phyloP scores from a whole-genome alignment of 345 rosid species.

The Psidium friedrichsthalianum region DNA sequence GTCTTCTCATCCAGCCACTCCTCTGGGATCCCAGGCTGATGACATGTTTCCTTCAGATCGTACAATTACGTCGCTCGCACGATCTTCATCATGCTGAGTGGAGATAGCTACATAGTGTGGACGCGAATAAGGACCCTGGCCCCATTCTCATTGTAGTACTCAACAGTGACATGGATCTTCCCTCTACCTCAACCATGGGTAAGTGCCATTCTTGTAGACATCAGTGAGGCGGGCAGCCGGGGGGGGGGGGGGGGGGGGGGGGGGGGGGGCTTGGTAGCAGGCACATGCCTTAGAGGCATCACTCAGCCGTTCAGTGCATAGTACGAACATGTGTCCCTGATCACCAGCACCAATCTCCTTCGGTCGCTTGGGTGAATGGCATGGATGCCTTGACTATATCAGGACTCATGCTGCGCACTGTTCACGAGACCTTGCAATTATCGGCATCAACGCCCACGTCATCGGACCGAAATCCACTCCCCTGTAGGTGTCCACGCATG shows the following conservation, averaged over 20 bases:
- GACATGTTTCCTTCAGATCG: constrained; percentile 52
- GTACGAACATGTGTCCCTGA: constrained; percentile 71
- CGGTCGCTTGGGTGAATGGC: constrained; percentile 55
- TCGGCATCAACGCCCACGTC: constrained; percentile 64
- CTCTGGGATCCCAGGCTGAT: constrained; percentile 63
- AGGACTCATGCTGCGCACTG: constrained; percentile 68
- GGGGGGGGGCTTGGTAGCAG: constrained; percentile 69
- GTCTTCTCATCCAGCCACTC: constrained; percentile 75
- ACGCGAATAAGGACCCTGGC: constrained; percentile 44
- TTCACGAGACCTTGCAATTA: constrained; percentile 58
- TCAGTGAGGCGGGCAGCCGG: constrained; percentile 66
- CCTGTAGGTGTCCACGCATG: constrained; percentile 64
- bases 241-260: too few relatives aligned
- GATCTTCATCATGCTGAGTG: constrained; percentile 48
- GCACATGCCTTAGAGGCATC: constrained; percentile 65
- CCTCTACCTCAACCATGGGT: constrained; percentile 50
- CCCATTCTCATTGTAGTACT: constrained; percentile 44
- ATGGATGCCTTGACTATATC: constrained; percentile 73
- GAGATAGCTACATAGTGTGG: constrained; percentile 52
- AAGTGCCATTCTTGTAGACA: constrained; percentile 49
- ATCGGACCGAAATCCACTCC: constrained; percentile 44
- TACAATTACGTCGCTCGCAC: constrained; percentile 52
- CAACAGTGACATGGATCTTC: constrained; percentile 49
- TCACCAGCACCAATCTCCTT: constrained; percentile 76
- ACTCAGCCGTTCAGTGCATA: constrained; percentile 70